Evolutionary conservation across 345 rosid genomes (phyloP).

Genomic region (Gossypium rotundifolium): DNA sequence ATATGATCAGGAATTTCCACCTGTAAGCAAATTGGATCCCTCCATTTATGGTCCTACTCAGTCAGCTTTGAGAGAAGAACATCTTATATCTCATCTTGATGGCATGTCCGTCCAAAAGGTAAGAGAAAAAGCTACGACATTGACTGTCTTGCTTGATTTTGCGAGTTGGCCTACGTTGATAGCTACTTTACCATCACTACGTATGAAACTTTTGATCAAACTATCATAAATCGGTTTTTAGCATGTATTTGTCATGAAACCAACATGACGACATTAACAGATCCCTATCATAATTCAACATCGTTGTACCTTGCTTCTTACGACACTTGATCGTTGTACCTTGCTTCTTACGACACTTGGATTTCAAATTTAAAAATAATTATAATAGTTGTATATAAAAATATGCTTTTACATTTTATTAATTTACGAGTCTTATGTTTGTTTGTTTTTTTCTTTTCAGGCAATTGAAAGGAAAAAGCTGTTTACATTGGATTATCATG

Average conservation of each 20-base stretch:
- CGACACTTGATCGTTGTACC: no score
- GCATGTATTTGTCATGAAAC: neutral
- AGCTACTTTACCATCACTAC: neutral
- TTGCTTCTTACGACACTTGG: no score
- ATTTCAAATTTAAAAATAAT: no score
- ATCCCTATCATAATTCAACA: no score
- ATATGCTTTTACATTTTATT: no score
- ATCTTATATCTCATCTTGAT: slow-evolving; percentile 39
- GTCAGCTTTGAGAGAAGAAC: slow-evolving; percentile 60
- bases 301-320: no score
- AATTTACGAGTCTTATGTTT: neutral
- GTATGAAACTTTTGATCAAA: neutral
- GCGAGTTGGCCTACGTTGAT: neutral
- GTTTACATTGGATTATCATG: neutral
- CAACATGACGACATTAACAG: no score
- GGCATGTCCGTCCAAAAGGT: slow-evolving; percentile 68
- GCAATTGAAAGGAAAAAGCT: neutral
- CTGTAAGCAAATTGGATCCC: slow-evolving; percentile 60
- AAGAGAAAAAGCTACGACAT: neutral
- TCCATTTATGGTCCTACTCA: slow-evolving; percentile 40
- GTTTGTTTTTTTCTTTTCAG: neutral
- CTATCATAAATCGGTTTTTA: no score
- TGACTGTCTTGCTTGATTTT: neutral
- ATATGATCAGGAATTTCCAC: slow-evolving; percentile 38
- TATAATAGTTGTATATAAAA: no score